These are phyloP conservation scores for Alternaria triticimaculans DNA, from an alignment of 2,329 filamentous ascomycete species.

Conservation along the genomic window DNA sequence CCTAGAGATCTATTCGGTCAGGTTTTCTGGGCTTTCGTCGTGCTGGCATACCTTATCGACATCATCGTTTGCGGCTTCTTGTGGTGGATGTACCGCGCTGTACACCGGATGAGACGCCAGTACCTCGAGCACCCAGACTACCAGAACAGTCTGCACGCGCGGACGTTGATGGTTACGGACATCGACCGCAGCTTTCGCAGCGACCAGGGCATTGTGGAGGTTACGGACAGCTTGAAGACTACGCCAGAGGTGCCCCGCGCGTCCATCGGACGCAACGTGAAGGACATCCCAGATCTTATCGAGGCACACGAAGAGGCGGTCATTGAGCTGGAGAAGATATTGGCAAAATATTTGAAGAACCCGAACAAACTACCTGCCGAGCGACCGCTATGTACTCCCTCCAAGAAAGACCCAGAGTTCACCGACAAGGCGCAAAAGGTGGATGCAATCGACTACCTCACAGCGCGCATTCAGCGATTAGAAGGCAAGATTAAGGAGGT, in stretches of 20 bases:
- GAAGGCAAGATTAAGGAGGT: slow-evolving; percentile 86
- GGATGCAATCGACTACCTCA: slow-evolving; percentile 93
- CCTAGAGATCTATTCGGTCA: slow-evolving; percentile 58
- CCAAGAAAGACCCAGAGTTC: slow-evolving; percentile 73
- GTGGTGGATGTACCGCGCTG: slow-evolving; percentile 86
- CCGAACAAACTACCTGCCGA: slow-evolving; percentile 78
- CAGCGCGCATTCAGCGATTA: slow-evolving; percentile 79
- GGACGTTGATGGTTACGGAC: slow-evolving; percentile 75
- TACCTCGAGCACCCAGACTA: slow-evolving; percentile 91
- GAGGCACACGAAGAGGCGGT: slow-evolving; percentile 83
- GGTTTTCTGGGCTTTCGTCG: slow-evolving; percentile 66
- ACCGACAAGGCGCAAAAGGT: slow-evolving; percentile 74
- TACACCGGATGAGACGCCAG: slow-evolving; percentile 72
- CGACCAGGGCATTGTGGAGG: slow-evolving; percentile 84
- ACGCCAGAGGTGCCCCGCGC: slow-evolving; percentile 80
- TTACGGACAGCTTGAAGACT: slow-evolving; percentile 81
- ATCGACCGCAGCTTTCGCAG: slow-evolving; percentile 77
- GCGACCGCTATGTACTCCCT: slow-evolving; percentile 79
- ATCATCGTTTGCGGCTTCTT: slow-evolving; percentile 79
- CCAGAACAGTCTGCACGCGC: slow-evolving; percentile 81
- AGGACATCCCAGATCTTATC: slow-evolving; percentile 84
- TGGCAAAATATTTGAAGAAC: slow-evolving; percentile 91
- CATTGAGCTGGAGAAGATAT: slow-evolving; percentile 77
- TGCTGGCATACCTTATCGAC: slow-evolving; percentile 70
- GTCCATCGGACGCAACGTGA: slow-evolving; percentile 89